These are phyloP conservation scores for Teunomyces barrocoloradensis DNA, from an alignment of 805 yeast genomes.

Conservation along the genomic window DNA sequence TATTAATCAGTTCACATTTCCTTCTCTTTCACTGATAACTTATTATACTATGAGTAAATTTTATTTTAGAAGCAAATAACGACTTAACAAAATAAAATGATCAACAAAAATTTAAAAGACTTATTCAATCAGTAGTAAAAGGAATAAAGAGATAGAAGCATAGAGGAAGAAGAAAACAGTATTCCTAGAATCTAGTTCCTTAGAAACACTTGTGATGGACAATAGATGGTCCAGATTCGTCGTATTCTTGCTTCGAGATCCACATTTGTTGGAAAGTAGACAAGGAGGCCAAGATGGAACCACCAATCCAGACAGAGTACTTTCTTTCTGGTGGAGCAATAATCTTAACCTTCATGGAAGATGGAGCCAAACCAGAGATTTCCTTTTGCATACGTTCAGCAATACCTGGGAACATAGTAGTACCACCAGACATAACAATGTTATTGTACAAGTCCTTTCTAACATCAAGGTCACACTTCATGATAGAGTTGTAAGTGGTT, in stretches of 20 bases:
- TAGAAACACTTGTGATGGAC: conserved; percentile 95
- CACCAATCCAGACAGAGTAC: conserved; percentile 99
- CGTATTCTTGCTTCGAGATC: conserved; percentile 99
- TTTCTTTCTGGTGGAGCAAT: conserved; percentile 99
- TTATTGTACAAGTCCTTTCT: conserved; percentile 98
- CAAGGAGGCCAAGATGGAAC: conserved; percentile 97
- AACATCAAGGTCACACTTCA: conserved; percentile 98
- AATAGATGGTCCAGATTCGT: conserved; percentile 99
- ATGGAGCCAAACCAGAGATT: conserved; percentile 98
- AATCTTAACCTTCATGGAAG: conserved; percentile 99
- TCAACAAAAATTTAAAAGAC: conserved; percentile 3
- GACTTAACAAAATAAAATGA: conserved; percentile 2
- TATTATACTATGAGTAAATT: neutral
- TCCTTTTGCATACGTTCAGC: conserved; percentile 99
- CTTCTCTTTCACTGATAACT: conserved; percentile 2
- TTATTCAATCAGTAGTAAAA: conserved; percentile 4
- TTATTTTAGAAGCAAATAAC: conserved; percentile 2
- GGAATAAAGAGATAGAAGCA: conserved; percentile 2
- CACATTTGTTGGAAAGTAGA: conserved; percentile 99
- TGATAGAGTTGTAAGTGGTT: conserved; percentile 91
- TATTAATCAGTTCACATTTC: neutral
- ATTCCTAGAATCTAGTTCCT: conserved; percentile 20
- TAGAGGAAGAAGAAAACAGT: conserved; percentile 4
- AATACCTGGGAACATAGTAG: conserved; percentile 99
- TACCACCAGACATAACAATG: conserved; percentile 99